Conservation (phyloP, 495 filamentous ascomycete species). For the Melanomma pulvis-pyrius region DNA sequence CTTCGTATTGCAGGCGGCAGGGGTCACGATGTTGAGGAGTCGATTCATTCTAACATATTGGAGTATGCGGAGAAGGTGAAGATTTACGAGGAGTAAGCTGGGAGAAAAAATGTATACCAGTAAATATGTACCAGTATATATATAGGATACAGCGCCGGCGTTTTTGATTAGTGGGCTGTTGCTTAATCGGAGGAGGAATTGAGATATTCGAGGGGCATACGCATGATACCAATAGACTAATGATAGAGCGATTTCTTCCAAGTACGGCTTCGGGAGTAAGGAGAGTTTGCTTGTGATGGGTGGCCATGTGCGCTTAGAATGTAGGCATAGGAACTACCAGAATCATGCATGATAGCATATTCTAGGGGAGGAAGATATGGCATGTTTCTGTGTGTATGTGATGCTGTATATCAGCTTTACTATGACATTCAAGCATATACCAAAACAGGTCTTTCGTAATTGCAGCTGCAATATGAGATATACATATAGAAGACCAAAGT, state of each 20-base stretch:
- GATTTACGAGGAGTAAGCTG: conserved; percentile 59
- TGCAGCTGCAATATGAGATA: no score
- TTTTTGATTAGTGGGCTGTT: not conserved
- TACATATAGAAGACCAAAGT: no score
- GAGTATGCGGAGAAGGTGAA: conserved; percentile 80
- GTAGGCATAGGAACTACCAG: no score
- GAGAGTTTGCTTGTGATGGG: no score
- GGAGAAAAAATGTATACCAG: not conserved
- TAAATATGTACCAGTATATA: not conserved
- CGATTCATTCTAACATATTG: conserved; percentile 73
- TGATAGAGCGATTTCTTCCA: not conserved
- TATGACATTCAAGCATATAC: no score
- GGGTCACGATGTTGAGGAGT: conserved; percentile 77
- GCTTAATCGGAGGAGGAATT: not conserved
- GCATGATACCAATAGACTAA: conserved; percentile 11
- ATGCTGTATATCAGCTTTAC: no score
- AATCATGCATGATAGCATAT: no score
- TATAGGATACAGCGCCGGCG: not conserved
- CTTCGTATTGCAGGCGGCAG: conserved; percentile 85
- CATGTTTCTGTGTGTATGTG: no score
- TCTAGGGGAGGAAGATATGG: no score
- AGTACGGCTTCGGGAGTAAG: not conserved
- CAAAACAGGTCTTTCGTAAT: no score
- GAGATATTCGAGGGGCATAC: not conserved
- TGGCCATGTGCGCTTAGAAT: no score